Percentiles rank a stretch among this genome's conserved stretches.
Evolutionary conservation across 2,329 filamentous ascomycete genomes (phyloP).

Genomic region (Ceratocystis alfenasii): DNA sequence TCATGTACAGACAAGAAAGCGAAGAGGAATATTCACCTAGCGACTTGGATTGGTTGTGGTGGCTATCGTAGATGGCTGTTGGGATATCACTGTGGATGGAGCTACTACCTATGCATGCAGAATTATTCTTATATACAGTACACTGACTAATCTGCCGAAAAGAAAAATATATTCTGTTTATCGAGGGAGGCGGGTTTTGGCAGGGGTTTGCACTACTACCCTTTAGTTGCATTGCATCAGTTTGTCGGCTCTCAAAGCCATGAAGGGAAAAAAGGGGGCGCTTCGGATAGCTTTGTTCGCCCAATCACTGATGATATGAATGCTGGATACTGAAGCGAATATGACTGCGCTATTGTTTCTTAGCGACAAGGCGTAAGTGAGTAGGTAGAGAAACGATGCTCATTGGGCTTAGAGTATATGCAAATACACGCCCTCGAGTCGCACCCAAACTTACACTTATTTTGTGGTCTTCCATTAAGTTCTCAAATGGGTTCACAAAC

Average conservation of each 20-base stretch:
- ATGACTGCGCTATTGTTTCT: background rate
- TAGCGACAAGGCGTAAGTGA: background rate
- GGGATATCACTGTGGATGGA: background rate
- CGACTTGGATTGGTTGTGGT: background rate
- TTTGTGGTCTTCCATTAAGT: background rate
- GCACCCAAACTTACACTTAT: background rate
- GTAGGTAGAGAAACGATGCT: background rate
- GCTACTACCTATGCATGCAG: background rate
- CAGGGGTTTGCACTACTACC: background rate
- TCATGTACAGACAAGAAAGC: background rate
- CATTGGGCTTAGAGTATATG: background rate
- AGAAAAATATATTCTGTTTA: too few species aligned
- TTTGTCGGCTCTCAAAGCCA: too few species aligned
- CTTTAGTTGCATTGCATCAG: background rate
- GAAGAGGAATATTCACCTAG: background rate
- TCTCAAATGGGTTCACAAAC: constrained; percentile 2
- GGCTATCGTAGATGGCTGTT: background rate
- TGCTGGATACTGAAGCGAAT: background rate
- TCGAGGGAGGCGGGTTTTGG: too few species aligned
- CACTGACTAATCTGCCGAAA: background rate
- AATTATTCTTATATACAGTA: background rate
- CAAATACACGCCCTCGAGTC: background rate
- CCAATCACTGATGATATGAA: background rate
- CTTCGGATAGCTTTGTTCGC: background rate
- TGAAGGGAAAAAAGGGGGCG: background rate